Conservation (phyloP, 2,329 filamentous ascomycete genomes). For the Pyricularia grisea region DNA sequence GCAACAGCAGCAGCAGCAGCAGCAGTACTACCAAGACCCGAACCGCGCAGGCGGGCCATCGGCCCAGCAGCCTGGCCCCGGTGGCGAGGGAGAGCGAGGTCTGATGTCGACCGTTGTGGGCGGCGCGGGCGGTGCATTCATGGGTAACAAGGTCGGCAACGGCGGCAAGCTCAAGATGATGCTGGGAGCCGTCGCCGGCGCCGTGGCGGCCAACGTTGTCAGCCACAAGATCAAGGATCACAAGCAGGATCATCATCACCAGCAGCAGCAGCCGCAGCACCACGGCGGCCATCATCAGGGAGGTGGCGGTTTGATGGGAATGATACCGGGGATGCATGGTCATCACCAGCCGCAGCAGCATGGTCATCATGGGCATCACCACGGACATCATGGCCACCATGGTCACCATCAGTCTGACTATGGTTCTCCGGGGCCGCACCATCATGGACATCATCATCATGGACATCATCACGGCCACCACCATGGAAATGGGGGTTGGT, state of each 20-base stretch:
- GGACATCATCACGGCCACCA: not conserved
- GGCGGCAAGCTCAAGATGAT: constrained; percentile 38
- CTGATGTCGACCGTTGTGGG: constrained; percentile 43
- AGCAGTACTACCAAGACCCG: not conserved
- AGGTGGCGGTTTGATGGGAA: not conserved
- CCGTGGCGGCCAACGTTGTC: constrained; percentile 42
- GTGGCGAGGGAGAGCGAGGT: constrained; percentile 33
- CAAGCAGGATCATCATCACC: constrained; percentile 8
- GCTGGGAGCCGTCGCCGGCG: constrained; percentile 40
- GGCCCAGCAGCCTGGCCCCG: constrained; percentile 1
- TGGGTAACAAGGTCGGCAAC: constrained; percentile 44
- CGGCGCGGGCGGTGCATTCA: constrained; percentile 38
- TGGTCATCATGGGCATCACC: not conserved
- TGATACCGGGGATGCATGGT: not conserved
- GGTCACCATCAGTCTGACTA: not conserved
- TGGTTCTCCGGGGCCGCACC: not conserved
- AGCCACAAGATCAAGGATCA: constrained; percentile 28
- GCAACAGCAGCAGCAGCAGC: not conserved
- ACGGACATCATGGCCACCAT: not conserved
- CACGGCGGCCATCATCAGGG: constrained; percentile 6
- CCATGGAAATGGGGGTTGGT: not conserved
- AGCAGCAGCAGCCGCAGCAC: constrained; percentile 6
- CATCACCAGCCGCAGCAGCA: not conserved
- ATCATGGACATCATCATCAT: constrained; percentile 3
- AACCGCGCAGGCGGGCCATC: constrained; percentile 1